Percentiles rank a stretch among this genome's conserved stretches.
phyloP scores from a whole-genome alignment of 192 early-diverging fungal species.

The Mortierella alpina region DNA sequence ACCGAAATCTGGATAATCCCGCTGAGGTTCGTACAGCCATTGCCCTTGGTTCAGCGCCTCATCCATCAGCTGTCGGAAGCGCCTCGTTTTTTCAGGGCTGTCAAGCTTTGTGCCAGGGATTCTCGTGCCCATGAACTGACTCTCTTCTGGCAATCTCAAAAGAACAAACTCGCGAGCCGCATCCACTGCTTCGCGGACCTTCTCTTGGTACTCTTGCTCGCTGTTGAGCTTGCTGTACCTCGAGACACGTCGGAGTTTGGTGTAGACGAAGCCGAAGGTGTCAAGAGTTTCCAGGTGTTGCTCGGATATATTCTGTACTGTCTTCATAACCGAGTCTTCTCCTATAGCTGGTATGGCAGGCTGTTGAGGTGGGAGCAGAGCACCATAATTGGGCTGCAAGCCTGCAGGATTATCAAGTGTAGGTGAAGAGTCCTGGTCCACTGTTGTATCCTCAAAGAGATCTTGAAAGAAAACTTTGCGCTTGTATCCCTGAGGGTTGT shows the following conservation, averaged over 20 bases:
- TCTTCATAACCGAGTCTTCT: too few species aligned
- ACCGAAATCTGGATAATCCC: constrained; percentile 45
- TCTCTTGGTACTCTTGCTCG: not conserved
- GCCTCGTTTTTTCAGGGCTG: constrained; percentile 20
- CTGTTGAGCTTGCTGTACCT: not conserved
- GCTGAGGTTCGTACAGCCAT: constrained; percentile 43
- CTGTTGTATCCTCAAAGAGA: not conserved
- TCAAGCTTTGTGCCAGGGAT: constrained; percentile 30
- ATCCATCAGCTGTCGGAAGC: constrained; percentile 42
- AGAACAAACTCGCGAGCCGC: not conserved
- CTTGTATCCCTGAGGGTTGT: constrained; percentile 17
- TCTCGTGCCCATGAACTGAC: not conserved
- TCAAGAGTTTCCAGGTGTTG: too few species aligned
- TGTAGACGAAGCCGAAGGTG: too few species aligned
- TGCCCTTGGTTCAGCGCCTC: constrained; percentile 27
- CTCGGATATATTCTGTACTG: too few species aligned
- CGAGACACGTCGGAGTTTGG: too few species aligned
- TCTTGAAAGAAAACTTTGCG: constrained; percentile 32
- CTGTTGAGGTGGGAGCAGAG: too few species aligned
- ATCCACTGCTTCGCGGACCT: not conserved
- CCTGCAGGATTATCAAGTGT: not conserved
- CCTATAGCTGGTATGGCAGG: too few species aligned
- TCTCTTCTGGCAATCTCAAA: constrained; percentile 5
- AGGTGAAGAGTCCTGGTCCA: not conserved
- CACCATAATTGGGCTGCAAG: too few species aligned